Evolutionary conservation across 768 basidiomycete genomes (phyloP), one percentile per base, ranked within the genome.

Genomic region (Paxillus rubicundulus): DNA sequence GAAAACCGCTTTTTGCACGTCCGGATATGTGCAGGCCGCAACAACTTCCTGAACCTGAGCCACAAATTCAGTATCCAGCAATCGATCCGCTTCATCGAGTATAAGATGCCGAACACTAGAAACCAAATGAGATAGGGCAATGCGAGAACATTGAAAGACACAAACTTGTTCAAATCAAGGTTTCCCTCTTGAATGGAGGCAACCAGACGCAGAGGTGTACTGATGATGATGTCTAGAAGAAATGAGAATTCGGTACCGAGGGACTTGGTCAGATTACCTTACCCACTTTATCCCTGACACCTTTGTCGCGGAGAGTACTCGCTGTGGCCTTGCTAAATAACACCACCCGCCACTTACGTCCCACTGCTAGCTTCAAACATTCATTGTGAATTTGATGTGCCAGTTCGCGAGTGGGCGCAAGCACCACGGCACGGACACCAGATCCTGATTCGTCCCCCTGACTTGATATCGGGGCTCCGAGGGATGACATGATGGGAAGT

Each of bases 381-480:
- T 98, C 97, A 54, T 94, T 92, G 56, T 91, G 78, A 49, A 98
- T 98, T 63, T 99, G 97, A 61, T 92, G 86, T 0, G 94, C 93
- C n/a, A 99, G 70, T 73, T 99, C 97, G 45, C 92, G 83, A 2
- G 97, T 98, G 3, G 97, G 97, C 1, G 91, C 89, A 44, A 99
- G 71, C 36, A 99, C 74, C 18, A 99, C 53, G 2, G 89, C 90
- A 50, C 91, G 79, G 16, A 84, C 84, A 50, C 89, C 93, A 28
- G 63, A 68, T 16, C 81, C 82, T 30, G 66, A 57, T 16, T 77
- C 71, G 24, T 58, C 56, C 49, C 78, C 77, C 34, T 74, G 64
- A 50, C 75, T 78, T 28, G 82, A 72, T 9, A 76, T 66, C 6
- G 90, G 90, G 4, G 76, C 68, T 13, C 71, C 72, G 6, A 92